Percentiles rank a stretch among this genome's conserved stretches.
Conservation (phyloP, 2,329 filamentous ascomycete genomes). For the Talaromyces rugulosus region DNA sequence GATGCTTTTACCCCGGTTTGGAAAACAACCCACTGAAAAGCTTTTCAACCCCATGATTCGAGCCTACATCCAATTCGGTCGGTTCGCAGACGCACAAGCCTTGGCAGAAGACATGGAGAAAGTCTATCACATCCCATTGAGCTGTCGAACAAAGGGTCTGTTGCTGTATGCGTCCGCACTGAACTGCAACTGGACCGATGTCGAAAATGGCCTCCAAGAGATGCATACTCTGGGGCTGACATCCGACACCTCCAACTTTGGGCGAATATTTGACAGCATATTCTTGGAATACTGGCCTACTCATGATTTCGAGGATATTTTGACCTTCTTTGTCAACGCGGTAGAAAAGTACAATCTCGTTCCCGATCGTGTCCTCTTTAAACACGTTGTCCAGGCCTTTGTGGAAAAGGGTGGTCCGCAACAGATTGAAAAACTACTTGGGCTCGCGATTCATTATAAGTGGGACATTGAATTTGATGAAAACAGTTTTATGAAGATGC, state of each 20-base stretch:
- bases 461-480: constrained; percentile 33
- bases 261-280: constrained; percentile 34
- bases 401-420: constrained; percentile 34
- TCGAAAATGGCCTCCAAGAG: constrained; percentile 33
- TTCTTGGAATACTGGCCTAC: constrained; percentile 39
- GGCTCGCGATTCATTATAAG: constrained; percentile 23
- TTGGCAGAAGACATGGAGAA: constrained; percentile 32
- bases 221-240: constrained; percentile 33
- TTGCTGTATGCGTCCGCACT: constrained; percentile 34
- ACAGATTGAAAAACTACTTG: constrained; percentile 28
- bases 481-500: constrained; percentile 25
- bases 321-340: constrained; percentile 32
- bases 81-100: constrained; percentile 30
- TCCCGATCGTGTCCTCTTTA: constrained; percentile 35
- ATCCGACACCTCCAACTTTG: constrained; percentile 24
- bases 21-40: constrained; percentile 31
- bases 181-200: constrained; percentile 36
- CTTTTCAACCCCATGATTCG: constrained; percentile 39
- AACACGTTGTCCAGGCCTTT: constrained; percentile 37
- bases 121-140: constrained; percentile 25
- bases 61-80: constrained; percentile 35
- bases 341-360: constrained; percentile 33
- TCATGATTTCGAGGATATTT: constrained; percentile 29
- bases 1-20: constrained; percentile 22
- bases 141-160: constrained; percentile 33